Percentiles rank a stretch among this genome's conserved stretches.
phyloP scores from a whole-genome alignment of 139 green algal genomes.

The Chlorella sorokiniana region DNA sequence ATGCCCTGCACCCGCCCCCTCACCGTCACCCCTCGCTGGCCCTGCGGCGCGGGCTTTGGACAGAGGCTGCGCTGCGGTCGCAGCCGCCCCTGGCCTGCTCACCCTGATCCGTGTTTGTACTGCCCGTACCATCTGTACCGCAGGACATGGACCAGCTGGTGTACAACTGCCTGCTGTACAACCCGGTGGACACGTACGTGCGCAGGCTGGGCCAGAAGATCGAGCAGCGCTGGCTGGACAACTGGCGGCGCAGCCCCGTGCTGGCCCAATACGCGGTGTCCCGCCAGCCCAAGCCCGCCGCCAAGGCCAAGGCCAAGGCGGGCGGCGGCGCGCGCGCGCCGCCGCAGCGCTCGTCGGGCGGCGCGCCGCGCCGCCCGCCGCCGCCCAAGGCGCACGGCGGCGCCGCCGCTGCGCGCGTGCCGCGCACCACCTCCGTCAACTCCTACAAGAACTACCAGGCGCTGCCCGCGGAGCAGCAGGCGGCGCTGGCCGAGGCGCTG shows the following conservation, averaged over 20 bases:
- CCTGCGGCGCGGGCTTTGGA: too few species aligned
- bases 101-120: background rate
- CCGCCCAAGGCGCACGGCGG: constrained; percentile 19
- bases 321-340: background rate
- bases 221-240: constrained; percentile 31
- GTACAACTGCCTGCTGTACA: constrained; percentile 48
- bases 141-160: constrained; percentile 47
- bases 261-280: background rate
- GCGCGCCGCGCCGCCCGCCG: background rate
- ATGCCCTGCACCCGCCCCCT: background rate
- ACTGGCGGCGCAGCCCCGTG: constrained; percentile 27
- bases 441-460: constrained; percentile 36
- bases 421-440: constrained; percentile 34
- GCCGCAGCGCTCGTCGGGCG: constrained; percentile 12
- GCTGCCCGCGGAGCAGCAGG: constrained; percentile 40
- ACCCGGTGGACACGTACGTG: constrained; percentile 10
- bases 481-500: constrained; percentile 36
- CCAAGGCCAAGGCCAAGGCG: background rate
- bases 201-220: constrained; percentile 3
- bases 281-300: constrained; percentile 13
- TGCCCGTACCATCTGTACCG: background rate
- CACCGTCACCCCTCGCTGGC: background rate
- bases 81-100: background rate
- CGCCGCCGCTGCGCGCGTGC: constrained; percentile 10
- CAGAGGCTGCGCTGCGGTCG: too few species aligned